These are phyloP conservation scores for Aspergillus latus DNA, from an alignment of 2,329 filamentous ascomycete species.

Conservation along the genomic window DNA sequence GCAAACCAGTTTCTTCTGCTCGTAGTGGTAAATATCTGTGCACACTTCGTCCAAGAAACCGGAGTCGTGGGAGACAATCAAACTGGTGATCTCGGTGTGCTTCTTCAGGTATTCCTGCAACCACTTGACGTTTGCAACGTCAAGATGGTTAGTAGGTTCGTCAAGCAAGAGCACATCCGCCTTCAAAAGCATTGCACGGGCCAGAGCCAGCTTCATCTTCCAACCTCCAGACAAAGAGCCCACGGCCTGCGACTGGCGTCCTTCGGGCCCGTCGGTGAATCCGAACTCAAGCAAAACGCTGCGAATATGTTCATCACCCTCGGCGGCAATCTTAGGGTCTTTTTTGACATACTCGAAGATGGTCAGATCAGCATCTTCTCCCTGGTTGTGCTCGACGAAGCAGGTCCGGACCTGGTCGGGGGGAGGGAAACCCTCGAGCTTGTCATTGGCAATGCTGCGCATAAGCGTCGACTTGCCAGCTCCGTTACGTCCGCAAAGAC, in stretches of 20 bases:
- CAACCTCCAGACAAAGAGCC: constrained; percentile 95
- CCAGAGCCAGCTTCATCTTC: constrained; percentile 99
- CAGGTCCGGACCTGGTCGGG: constrained; percentile 92
- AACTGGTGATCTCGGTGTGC: constrained; percentile 93
- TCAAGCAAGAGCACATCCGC: constrained; percentile 96
- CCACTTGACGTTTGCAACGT: constrained; percentile 95
- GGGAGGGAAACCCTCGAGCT: constrained; percentile 93
- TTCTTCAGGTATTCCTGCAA: constrained; percentile 90
- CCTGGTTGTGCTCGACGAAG: constrained; percentile 99
- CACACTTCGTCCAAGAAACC: constrained; percentile 95
- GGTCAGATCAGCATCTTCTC: constrained; percentile 93
- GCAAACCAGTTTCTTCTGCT: constrained; percentile 82
- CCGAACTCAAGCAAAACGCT: constrained; percentile 87
- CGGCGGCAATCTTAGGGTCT: constrained; percentile 78
- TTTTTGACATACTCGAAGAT: constrained; percentile 91
- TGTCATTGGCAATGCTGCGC: constrained; percentile 92
- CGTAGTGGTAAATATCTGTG: constrained; percentile 99
- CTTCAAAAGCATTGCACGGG: constrained; percentile 91
- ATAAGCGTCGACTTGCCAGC: constrained; percentile 99
- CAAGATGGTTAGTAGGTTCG: constrained; percentile 98
- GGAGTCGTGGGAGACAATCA: constrained; percentile 99
- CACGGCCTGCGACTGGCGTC: constrained; percentile 83
- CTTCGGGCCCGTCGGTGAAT: constrained; percentile 85
- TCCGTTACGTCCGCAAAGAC: constrained; percentile 94
- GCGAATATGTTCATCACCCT: constrained; percentile 77